Evolutionary conservation across 352 stramenopile genomes (phyloP).

Genomic region (Pythium dissotocum): DNA sequence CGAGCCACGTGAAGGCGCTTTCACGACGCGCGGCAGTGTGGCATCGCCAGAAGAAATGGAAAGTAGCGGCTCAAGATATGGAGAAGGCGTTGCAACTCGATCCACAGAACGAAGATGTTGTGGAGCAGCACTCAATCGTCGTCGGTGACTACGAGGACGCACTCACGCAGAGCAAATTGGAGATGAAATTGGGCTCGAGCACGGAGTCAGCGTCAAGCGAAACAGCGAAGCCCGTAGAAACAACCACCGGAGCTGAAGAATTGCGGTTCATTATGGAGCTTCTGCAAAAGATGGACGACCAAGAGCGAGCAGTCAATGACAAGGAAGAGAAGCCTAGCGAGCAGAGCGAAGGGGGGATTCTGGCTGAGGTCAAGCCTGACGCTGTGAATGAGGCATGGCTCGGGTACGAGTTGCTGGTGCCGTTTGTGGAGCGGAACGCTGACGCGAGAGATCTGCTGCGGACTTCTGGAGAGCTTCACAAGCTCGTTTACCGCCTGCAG

Average conservation of each 20-base stretch:
- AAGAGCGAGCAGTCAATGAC: not conserved
- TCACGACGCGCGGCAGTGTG: slow-evolving; percentile 57
- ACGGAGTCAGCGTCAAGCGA: not conserved
- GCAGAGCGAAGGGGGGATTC: too few species aligned
- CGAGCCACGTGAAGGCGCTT: slow-evolving; percentile 65
- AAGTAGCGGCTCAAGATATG: slow-evolving; percentile 59
- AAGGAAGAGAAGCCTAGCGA: not conserved
- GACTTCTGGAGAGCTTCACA: slow-evolving; percentile 54
- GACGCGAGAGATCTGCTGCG: slow-evolving; percentile 50
- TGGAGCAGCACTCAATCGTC: slow-evolving; percentile 72
- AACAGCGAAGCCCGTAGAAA: not conserved
- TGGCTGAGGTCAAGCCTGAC: not conserved
- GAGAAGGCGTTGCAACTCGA: slow-evolving; percentile 45
- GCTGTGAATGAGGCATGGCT: slow-evolving; percentile 33
- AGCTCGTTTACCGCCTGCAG: slow-evolving; percentile 42
- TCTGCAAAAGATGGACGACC: slow-evolving; percentile 47
- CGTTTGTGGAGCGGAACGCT: slow-evolving; percentile 52
- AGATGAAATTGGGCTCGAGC: slow-evolving; percentile 3
- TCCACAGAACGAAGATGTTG: slow-evolving; percentile 54
- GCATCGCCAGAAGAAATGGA: slow-evolving; percentile 49
- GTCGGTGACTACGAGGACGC: slow-evolving; percentile 74
- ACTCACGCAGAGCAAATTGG: slow-evolving; percentile 36
- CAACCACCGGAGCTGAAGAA: slow-evolving; percentile 28
- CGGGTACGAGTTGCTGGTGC: slow-evolving; percentile 49
- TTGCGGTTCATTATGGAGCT: slow-evolving; percentile 50